These are phyloP conservation scores for Huntiella abstrusa DNA, from an alignment of 2,329 filamentous ascomycete species.

Conservation along the genomic window DNA sequence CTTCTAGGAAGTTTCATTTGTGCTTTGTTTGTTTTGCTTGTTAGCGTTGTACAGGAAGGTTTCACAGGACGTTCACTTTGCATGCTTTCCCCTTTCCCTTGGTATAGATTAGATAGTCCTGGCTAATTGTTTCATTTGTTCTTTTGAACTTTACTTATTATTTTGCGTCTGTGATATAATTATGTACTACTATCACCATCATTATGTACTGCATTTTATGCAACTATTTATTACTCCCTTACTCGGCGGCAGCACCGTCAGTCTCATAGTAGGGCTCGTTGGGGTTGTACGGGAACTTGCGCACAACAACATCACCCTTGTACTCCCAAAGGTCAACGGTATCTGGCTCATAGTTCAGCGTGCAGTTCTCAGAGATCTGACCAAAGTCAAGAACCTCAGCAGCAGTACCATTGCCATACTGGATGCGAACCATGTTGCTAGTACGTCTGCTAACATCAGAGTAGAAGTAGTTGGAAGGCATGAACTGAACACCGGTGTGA, in stretches of 20 bases:
- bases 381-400: slow-evolving; percentile 19
- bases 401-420: slow-evolving; percentile 19
- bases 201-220: too few species aligned
- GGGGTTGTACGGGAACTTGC: slow-evolving; percentile 13
- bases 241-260: not conserved
- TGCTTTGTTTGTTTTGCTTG: too few species aligned
- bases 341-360: slow-evolving; percentile 16
- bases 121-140: too few species aligned
- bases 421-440: slow-evolving; percentile 19
- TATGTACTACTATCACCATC: too few species aligned
- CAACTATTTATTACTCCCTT: too few species aligned
- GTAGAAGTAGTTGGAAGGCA: slow-evolving; percentile 17
- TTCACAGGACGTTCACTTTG: too few species aligned
- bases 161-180: too few species aligned
- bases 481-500: slow-evolving; percentile 18
- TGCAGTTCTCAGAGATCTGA: slow-evolving; percentile 17
- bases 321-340: slow-evolving; percentile 18
- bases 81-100: too few species aligned
- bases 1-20: too few species aligned
- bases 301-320: slow-evolving; percentile 13
- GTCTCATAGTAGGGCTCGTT: slow-evolving; percentile 12
- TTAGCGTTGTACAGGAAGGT: too few species aligned
- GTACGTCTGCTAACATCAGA: slow-evolving; percentile 15
- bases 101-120: too few species aligned
- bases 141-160: too few species aligned